Base-by-base conservation (phyloP, 768 basidiomycete genomes). In the Mycena metata region DNA sequence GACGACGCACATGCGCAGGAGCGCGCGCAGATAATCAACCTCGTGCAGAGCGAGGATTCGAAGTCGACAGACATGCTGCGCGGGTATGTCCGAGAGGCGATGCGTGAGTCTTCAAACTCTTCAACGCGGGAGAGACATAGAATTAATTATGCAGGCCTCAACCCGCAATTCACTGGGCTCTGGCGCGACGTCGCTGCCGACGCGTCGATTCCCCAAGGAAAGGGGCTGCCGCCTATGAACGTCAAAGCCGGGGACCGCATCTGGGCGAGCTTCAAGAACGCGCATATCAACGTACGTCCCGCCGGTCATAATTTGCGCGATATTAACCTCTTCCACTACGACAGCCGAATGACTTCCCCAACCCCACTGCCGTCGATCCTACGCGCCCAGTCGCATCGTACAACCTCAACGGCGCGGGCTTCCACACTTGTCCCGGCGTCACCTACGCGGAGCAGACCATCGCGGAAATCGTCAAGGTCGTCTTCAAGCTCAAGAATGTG, bases 71-170 rank as follows among this genome's bases (percentile, higher is more conserved):
- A 82, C 42, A 63, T 83, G 24, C 72, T 88, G 9, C 77, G 74
- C 11, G 87, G 86, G 21, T 89, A 88, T 70, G 82, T 85, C 16
- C 76, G 82, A 26, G 87, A 89, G 71, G 88, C 83, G 0, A 83
- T 87, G 82, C 78, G 87, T 85, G 54, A 19, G 35, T 39, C n/a
- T 16, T 21, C 15, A 24, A 23, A 24, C 11, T 13, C 30, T 3
- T 24, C 24, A 0, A 13, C 15, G 47, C 24, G 13, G 3, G 7
- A 23, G 13, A 8, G 3, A 49, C 26, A 30, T 30, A 6, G 30
- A 30, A 30, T 30, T 30, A 3, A 49, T 49, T 15, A 36, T 36
- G 9, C 55, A 82, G 82, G 80, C 13, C 73, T 83, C 24, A 78
- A 77, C 60, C 80, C 82, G 7, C 83, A 86, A 67, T 83, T 78